Base-by-base conservation (phyloP, 1,284 basidiomycete genomes). In the Sutorius eximius region DNA sequence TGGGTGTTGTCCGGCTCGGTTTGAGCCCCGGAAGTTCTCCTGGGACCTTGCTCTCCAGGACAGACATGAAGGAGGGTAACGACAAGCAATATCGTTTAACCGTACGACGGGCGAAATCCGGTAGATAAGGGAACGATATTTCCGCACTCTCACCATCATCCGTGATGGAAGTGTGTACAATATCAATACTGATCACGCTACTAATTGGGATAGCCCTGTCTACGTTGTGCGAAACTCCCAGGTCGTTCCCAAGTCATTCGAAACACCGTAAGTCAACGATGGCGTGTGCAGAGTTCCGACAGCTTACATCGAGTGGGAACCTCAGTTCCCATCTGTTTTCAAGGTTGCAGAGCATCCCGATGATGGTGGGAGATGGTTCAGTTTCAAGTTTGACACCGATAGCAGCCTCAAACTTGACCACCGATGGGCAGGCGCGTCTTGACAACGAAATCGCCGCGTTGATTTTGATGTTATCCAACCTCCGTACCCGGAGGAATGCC, bases 391-490 rank as follows among this genome's bases (percentile, higher is more conserved):
- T 5, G 6, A 27, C 24, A 45, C n/a, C 40, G 6, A 30, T 20
- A 30, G 15, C 5, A n/a, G 12, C 32, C 8, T 41, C 58, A 58
- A 33, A 42, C 22, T 29, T 12, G 37, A 38, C 29, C 29, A 18
- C n/a, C 20, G 50, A 37, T 11, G 45, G 38, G 20, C 63, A 52
- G 30, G 40, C 46, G 13, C 57, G 58, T 40, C 74, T 76, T 43
- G 73, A 76, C 53, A 58, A 65, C 29, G 66, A 76, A 45, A 64
- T 75, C 18, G 59, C 57, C 13, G 56, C 57, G 29, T 61, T 73
- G 30, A 66, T 69, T 49, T 56, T 69, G 51, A 55, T 58, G 36
- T 64, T 69, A 36, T 65, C 67, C 56, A 45, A 55, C 12, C 61
- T 75, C 16, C 73, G 66, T 30, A 61, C 61, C 10, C 66, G 56